Evolutionary conservation across 148 eudicot species (phyloP).

Genomic region (Rhododendron ovatum): DNA sequence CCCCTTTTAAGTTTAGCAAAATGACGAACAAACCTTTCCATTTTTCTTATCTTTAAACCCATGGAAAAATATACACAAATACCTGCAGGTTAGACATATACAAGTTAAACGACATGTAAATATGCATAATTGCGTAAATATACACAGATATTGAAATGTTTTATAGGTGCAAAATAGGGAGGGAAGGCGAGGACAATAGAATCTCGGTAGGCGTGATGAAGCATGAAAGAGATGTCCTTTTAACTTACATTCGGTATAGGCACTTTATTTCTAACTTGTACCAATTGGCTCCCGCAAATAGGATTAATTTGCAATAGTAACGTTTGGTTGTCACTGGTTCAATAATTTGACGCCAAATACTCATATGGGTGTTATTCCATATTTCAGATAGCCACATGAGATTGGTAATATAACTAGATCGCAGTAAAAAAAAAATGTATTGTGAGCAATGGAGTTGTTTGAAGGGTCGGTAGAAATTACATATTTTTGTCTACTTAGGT

Average conservation of each 20-base stretch:
- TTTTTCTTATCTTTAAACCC: background rate
- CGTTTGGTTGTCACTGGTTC: background rate
- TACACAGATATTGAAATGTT: background rate
- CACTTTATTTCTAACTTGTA: no score
- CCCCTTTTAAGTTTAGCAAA: background rate
- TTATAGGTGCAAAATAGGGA: background rate
- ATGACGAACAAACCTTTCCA: background rate
- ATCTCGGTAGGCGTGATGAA: background rate
- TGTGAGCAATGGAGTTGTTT: no score
- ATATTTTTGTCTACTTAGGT: no score
- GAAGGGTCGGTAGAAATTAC: no score
- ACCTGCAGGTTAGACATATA: background rate
- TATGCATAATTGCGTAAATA: no score
- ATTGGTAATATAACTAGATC: no score
- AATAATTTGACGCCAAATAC: background rate
- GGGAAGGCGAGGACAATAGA: background rate
- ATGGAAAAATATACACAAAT: background rate
- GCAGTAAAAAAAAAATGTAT: no score
- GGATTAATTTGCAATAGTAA: background rate
- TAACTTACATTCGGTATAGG: no score
- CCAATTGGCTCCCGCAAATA: no score
- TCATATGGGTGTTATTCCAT: background rate
- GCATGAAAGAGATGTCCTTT: no score
- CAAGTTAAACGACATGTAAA: background rate
- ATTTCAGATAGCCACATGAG: no score